Evolutionary conservation across 352 stramenopile species (phyloP).

Genomic region (Phytophthora pini): DNA sequence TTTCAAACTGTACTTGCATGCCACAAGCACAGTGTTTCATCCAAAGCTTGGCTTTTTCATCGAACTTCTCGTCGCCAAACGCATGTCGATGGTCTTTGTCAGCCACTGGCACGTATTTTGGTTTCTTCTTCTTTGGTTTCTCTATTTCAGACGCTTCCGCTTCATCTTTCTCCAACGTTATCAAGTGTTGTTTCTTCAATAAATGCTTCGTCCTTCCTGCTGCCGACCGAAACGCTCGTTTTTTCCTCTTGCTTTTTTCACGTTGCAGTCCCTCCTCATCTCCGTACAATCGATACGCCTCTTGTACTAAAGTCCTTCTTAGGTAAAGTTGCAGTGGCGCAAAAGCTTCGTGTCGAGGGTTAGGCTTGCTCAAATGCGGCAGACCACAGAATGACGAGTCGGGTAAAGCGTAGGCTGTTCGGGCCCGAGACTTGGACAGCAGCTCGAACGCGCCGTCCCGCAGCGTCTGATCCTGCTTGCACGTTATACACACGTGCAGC

Average conservation of each 20-base stretch:
- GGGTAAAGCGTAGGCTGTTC: constrained; percentile 62
- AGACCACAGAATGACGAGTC: constrained; percentile 66
- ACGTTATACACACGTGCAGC: constrained; percentile 62
- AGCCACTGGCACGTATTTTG: constrained; percentile 43
- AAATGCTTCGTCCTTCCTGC: constrained; percentile 65
- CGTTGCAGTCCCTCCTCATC: constrained; percentile 47
- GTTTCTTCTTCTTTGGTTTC: constrained; percentile 16
- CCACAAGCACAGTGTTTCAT: constrained; percentile 63
- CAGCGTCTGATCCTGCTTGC: constrained; percentile 66
- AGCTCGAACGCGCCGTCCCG: constrained; percentile 64
- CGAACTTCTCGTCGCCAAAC: constrained; percentile 50
- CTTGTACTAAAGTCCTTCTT: constrained; percentile 54
- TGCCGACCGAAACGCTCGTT: constrained; percentile 54
- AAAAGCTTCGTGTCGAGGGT: constrained; percentile 72
- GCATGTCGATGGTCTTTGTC: constrained; percentile 69
- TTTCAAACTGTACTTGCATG: constrained; percentile 76
- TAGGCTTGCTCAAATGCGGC: constrained; percentile 58
- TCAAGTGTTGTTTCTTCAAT: constrained; percentile 51
- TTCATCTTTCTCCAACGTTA: constrained; percentile 20
- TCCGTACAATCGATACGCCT: constrained; percentile 60
- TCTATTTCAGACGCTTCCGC: constrained; percentile 3
- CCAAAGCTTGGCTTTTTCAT: constrained; percentile 49
- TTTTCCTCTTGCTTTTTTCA: constrained; percentile 55
- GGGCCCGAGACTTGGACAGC: constrained; percentile 64
- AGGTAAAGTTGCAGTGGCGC: constrained; percentile 73